phyloP scores from a whole-genome alignment of 768 basidiomycete species.

The Lactifluus rugatus region DNA sequence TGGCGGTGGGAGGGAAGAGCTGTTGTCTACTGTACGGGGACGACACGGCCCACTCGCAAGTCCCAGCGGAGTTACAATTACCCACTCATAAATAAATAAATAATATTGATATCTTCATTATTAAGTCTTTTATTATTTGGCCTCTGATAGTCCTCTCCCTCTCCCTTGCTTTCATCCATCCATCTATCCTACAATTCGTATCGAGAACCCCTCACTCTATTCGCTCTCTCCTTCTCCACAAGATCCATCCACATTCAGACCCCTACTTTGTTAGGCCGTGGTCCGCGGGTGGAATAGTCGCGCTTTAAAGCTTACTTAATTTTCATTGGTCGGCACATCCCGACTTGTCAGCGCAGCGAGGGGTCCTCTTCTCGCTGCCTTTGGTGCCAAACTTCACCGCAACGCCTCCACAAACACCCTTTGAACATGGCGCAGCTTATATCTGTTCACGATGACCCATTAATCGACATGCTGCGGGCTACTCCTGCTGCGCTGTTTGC shows the following conservation, averaged over 20 bases:
- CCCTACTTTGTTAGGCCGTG: neutral
- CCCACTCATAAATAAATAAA: neutral
- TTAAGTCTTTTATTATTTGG: neutral
- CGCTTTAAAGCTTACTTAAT: slow-evolving; percentile 2
- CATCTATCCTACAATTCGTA: neutral
- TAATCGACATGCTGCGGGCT: neutral
- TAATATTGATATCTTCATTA: slow-evolving; percentile 5
- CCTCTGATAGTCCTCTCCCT: neutral
- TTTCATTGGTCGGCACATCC: slow-evolving; percentile 7
- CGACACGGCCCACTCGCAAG: slow-evolving; percentile 17
- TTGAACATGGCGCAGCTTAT: slow-evolving; percentile 2
- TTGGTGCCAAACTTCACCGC: neutral
- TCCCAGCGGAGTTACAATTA: slow-evolving; percentile 18
- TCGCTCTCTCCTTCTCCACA: neutral
- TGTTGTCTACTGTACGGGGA: slow-evolving; percentile 15
- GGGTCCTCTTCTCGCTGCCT: neutral
- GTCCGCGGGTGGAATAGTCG: neutral
- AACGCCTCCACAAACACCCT: neutral
- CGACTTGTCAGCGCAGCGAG: neutral
- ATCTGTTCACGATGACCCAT: neutral
- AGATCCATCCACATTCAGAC: neutral
- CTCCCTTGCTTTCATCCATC: neutral
- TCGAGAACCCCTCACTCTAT: neutral
- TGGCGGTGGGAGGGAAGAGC: slow-evolving; percentile 22
- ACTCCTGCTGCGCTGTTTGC: neutral